Percentiles rank a stretch among this genome's conserved stretches.
phyloP scores from a whole-genome alignment of 352 stramenopile genomes.

The Pythium aphanidermatum region DNA sequence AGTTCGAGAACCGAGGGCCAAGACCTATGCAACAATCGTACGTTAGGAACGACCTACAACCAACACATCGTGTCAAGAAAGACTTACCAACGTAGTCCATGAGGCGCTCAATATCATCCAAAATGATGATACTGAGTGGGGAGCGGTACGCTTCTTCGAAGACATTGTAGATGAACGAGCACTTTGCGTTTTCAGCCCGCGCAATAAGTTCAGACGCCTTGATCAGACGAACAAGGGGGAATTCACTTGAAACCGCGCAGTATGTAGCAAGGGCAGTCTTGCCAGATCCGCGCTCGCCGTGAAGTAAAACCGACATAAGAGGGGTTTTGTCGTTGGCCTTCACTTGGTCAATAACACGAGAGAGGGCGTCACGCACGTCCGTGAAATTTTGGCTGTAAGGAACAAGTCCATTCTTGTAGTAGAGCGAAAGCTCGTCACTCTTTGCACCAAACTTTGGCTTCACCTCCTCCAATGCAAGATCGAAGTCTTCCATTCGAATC shows the following conservation, averaged over 20 bases:
- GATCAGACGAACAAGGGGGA: constrained; percentile 97
- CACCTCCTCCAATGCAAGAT: constrained; percentile 92
- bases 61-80: background rate
- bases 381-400: constrained; percentile 94
- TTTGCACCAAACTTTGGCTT: constrained; percentile 97
- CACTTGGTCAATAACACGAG: constrained; percentile 93
- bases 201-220: constrained; percentile 97
- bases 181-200: constrained; percentile 92
- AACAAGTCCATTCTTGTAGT: constrained; percentile 96
- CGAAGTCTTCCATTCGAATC: constrained; percentile 92
- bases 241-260: constrained; percentile 93
- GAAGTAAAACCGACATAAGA: constrained; percentile 96
- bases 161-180: constrained; percentile 90
- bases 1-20: constrained; percentile 97
- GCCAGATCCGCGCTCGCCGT: constrained; percentile 89
- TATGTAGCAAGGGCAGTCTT: constrained; percentile 98
- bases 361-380: constrained; percentile 88
- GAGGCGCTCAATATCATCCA: constrained; percentile 99
- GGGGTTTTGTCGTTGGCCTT: constrained; percentile 93
- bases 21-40: constrained; percentile 41
- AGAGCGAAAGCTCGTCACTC: constrained; percentile 92
- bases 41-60: background rate
- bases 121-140: constrained; percentile 97
- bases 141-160: constrained; percentile 99
- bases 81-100: constrained; percentile 93